These are phyloP conservation scores for Trametes maxima DNA, from an alignment of 768 basidiomycete genomes.

Conservation along the genomic window DNA sequence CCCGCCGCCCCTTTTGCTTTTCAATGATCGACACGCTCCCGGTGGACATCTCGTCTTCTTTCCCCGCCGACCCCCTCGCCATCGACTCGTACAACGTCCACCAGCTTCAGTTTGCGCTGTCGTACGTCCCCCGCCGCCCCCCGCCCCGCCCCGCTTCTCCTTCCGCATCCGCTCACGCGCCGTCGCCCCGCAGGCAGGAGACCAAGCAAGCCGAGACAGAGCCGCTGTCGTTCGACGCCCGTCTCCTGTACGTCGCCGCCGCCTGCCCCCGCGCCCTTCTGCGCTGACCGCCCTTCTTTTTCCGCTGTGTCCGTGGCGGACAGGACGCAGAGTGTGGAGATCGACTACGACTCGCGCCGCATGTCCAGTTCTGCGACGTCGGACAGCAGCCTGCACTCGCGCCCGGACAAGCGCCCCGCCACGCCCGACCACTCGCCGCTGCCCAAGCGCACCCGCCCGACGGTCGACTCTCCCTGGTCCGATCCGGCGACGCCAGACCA, in stretches of 20 bases:
- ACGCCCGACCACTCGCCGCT: conserved; percentile 53
- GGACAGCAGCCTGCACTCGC: conserved; percentile 61
- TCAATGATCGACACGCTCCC: conserved; percentile 56
- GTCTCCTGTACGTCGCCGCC: conserved; percentile 27
- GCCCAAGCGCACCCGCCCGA: conserved; percentile 52
- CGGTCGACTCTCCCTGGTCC: conserved; percentile 29
- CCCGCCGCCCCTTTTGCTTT: conserved; percentile 3
- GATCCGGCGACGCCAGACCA: conserved; percentile 30
- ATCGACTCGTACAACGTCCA: conserved; percentile 64
- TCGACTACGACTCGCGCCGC: conserved; percentile 64
- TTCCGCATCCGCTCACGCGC: conserved; percentile 5
- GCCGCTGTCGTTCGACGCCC: conserved; percentile 38
- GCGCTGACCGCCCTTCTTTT: conserved; percentile 1
- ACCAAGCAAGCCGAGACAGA: conserved; percentile 39
- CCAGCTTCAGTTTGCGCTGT: conserved; percentile 65
- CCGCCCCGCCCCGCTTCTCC: conserved; percentile 13
- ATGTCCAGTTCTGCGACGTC: conserved; percentile 81
- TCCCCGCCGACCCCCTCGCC: conserved; percentile 37
- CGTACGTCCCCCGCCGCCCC: conserved; percentile 36
- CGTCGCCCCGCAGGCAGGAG: conserved; percentile 38
- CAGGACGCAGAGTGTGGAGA: conserved; percentile 48
- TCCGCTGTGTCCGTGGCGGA: not conserved
- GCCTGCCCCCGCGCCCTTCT: not conserved
- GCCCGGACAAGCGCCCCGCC: conserved; percentile 59
- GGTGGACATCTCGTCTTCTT: conserved; percentile 37